Base-by-base conservation (phyloP, 2,329 filamentous ascomycete species). In the Ceratocystiopsis minuta region DNA sequence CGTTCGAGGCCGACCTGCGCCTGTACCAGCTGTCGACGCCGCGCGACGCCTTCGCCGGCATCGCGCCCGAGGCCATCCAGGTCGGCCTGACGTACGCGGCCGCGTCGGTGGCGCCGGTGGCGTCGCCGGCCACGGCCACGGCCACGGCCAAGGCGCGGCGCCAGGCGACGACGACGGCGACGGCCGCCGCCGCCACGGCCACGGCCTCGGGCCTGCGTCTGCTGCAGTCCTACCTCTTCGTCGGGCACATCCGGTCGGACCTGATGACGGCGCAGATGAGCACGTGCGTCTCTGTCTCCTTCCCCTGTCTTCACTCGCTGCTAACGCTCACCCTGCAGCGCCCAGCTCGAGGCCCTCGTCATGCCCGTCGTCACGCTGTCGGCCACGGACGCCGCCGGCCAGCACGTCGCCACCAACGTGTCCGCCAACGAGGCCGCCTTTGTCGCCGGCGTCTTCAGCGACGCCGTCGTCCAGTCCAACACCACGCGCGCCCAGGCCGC, bases 1-100 rank as follows among this genome's bases (percentile, higher is more conserved):
- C 75, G 15, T 90, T 90, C 55, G 72, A 81, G 57, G 81, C 82
- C 28, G 83, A 90, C 55, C 58, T 90, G 40, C 69, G 82, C 42
- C 63, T 90, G 45, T 90, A 76, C 60, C 75, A 78, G 56, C 60
- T 87, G 38, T 75, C 74, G 6, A 58, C 68, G 0, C 67, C 80
- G 0, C 66, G 60, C 4, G 73, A 63, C 31, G 57, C 54, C 4
- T 79, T 76, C 48, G 55, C 60, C 11, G 65, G 63, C 12, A 67
- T 79, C 33, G 49, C 65, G 1, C 61, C 64, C 1, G 53, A 66
- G 38, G 63, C 72, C 43, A 67, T 78, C 44, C 57, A 67, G 48
- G 72, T 78, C 42, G 62, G 62, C 15, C 57, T 78, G 24, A 58
- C 57, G 40, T 78, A 75, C 51, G 57, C 52, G 39, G 72, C 71